Evolutionary conservation across 257 asterid genomes (phyloP), one percentile per base, ranked within the genome.

Genomic region (Solanum rostratum): DNA sequence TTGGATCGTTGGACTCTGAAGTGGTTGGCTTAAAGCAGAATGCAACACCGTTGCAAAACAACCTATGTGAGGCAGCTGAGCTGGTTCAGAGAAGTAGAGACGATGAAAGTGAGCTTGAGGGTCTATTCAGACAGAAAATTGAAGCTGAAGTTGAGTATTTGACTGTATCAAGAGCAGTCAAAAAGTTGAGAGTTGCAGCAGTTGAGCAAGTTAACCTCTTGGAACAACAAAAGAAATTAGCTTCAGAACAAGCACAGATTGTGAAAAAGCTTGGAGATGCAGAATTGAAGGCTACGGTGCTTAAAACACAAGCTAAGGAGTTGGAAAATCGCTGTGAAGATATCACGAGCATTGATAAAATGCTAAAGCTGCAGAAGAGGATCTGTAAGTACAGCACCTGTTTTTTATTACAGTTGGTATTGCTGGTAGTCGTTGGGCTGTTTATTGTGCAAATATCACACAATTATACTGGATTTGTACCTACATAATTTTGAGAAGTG

Each of bases 71-170:
- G 80, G 82, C 86, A 39, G 63, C 85, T 79, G 88, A 86, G 85
- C 85, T 86, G 85, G 81, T 87, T 12, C 19, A 62, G 39, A 62
- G 39, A 62, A 29, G 82, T 74, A 60, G 78, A 65, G 91, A 86
- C 45, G 22, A 49, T 52, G 88, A 85, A 82, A 54, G 79, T 80
- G 95, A 92, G 73, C 89, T 90, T 49, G 98, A 94, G 84, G 85
- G 84, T 52, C 87, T 91, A 80, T 91, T 89, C 52, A 93, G 62
- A 92, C 93, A 87, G 86, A 94, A 91, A 84, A 87, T 94, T 45
- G 97, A 93, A 92, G 91, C 94, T 12, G 98, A 93, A 85, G 94
- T 96, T 33, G 91, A 91, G 89, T 87, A 71, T 84, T 80, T 96
- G 86, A 88, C 73, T 65, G 33, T 29, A 65, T 29, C 73, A 29